Conservation (phyloP, 345 rosid genomes). For the Eucalyptus regnans region DNA sequence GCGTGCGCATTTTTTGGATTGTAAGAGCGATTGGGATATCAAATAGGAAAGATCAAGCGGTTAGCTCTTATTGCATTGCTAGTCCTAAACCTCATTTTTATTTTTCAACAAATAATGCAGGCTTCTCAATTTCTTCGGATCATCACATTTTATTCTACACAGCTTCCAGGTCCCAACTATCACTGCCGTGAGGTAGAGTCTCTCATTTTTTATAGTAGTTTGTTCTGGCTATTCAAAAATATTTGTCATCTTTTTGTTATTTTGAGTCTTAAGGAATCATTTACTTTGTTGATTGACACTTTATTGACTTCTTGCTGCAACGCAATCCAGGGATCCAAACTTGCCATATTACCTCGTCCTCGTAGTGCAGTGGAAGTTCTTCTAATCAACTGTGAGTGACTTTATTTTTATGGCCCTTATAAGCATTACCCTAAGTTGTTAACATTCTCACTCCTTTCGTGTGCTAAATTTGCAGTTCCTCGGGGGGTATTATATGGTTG, state of each 20-base stretch:
- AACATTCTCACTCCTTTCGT: background rate
- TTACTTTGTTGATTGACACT: background rate
- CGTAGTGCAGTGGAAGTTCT: conserved; percentile 54
- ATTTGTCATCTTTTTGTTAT: background rate
- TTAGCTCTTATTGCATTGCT: background rate
- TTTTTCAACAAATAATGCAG: conserved; percentile 22
- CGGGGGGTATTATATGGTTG: conserved; percentile 86
- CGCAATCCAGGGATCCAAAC: conserved; percentile 65
- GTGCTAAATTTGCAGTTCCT: conserved; percentile 58
- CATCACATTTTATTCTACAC: conserved; percentile 87
- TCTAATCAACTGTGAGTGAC: conserved; percentile 58
- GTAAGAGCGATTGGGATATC: background rate
- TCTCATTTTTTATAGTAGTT: background rate
- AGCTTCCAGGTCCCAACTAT: conserved; percentile 97
- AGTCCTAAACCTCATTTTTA: background rate
- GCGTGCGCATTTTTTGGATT: background rate
- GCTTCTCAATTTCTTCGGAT: conserved; percentile 83
- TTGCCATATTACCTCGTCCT: conserved; percentile 79
- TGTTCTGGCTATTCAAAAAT: background rate
- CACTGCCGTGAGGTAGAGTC: conserved; percentile 84
- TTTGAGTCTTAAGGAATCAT: background rate
- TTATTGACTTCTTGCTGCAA: background rate
- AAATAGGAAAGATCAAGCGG: background rate
- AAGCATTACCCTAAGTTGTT: background rate
- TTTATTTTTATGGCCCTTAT: background rate